These are phyloP conservation scores for Aurantiochytrium sp. DNA, from an alignment of 108 stramenopile genomes.

Conservation along the genomic window DNA sequence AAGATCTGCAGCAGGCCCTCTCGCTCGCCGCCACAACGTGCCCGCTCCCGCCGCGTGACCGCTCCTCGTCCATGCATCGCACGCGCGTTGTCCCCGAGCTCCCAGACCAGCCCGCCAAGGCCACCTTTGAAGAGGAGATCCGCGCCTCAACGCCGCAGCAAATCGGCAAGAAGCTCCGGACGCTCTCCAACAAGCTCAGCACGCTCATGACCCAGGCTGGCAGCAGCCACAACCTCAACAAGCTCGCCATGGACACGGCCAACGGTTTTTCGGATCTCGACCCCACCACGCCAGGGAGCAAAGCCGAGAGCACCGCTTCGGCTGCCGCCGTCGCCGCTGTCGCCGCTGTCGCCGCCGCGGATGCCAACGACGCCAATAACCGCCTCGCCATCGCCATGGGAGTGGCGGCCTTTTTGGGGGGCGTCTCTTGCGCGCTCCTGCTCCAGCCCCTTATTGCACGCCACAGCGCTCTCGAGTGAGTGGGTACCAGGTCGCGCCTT, in stretches of 20 bases:
- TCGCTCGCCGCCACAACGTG: neutral
- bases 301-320: neutral
- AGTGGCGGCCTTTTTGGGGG: neutral
- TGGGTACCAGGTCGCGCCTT: too few species aligned
- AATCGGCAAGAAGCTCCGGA: neutral
- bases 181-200: neutral
- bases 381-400: neutral
- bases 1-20: constrained; percentile 47
- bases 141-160: neutral
- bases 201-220: neutral
- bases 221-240: neutral
- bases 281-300: neutral
- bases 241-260: neutral
- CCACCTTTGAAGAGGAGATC: neutral
- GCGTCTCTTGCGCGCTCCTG: neutral
- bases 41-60: neutral
- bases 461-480: too few species aligned
- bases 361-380: neutral
- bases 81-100: neutral
- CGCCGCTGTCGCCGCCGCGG: neutral
- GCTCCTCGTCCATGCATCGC: neutral
- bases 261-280: neutral
- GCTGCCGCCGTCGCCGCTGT: neutral
- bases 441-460: neutral
- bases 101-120: neutral